Percentiles rank a stretch among this genome's conserved stretches.
Evolutionary conservation across 192 early-diverging fungal genomes (phyloP).

Genomic region (Coemansia sp.): DNA sequence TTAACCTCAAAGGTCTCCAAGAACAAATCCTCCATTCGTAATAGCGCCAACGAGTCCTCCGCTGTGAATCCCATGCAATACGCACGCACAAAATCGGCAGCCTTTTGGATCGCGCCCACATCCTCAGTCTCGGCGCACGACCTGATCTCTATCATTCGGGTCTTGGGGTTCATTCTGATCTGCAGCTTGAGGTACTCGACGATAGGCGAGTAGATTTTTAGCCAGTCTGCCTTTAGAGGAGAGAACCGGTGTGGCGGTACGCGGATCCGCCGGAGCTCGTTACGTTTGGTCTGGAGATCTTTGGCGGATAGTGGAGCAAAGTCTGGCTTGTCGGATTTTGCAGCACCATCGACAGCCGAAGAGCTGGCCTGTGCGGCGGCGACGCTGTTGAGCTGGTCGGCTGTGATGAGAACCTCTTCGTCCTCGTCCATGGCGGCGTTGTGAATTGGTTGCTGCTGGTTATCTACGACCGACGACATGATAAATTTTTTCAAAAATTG

Average conservation of each 20-base stretch:
- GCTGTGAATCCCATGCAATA: slow-evolving; percentile 94
- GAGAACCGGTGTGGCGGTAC: slow-evolving; percentile 94
- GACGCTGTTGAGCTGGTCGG: slow-evolving; percentile 58
- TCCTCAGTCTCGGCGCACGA: slow-evolving; percentile 86
- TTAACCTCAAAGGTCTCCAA: slow-evolving; percentile 98
- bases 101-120: slow-evolving; percentile 91
- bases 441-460: slow-evolving; percentile 13
- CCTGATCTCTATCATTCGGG: slow-evolving; percentile 87
- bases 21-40: slow-evolving; percentile 96
- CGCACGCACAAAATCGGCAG: slow-evolving; percentile 94
- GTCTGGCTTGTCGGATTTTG: slow-evolving; percentile 61
- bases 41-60: slow-evolving; percentile 90
- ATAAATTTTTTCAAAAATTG: slow-evolving; percentile 7
- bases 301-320: slow-evolving; percentile 65
- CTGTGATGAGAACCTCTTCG: slow-evolving; percentile 67
- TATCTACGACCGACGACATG: slow-evolving; percentile 24
- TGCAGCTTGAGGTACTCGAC: slow-evolving; percentile 96
- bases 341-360: slow-evolving; percentile 38
- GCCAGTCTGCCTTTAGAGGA: slow-evolving; percentile 91
- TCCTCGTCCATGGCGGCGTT: slow-evolving; percentile 53
- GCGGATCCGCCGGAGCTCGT: slow-evolving; percentile 76
- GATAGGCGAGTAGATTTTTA: slow-evolving; percentile 95
- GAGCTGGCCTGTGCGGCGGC: slow-evolving; percentile 24
- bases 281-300: slow-evolving; percentile 44
- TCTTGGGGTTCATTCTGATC: slow-evolving; percentile 92